Percentiles rank a stretch among this genome's conserved stretches.
Conservation (phyloP, 139 green algal species). For the Micromonas commoda region DNA sequence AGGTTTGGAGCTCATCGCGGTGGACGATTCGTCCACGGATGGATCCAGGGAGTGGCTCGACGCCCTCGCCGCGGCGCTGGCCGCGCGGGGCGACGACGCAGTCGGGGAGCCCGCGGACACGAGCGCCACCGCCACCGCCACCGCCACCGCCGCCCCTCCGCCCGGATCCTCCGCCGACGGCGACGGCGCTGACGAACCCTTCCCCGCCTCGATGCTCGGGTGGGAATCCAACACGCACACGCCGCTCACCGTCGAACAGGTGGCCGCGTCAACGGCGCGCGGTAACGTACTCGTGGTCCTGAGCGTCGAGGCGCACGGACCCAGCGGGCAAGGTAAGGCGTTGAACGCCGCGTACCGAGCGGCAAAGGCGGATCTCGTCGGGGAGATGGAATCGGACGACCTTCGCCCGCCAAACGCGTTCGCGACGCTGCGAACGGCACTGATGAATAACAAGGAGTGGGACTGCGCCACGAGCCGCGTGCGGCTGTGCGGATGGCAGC, state of each 20-base stretch:
- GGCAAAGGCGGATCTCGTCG: constrained; percentile 4
- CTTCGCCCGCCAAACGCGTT: constrained; percentile 24
- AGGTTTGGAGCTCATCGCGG: constrained; percentile 26
- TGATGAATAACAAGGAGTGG: constrained; percentile 8
- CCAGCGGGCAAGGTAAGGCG: constrained; percentile 24
- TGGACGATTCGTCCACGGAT: constrained; percentile 29
- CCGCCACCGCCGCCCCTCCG: too few relatives aligned
- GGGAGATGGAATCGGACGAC: constrained; percentile 35
- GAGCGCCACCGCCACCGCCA: too few relatives aligned
- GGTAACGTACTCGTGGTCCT: not conserved
- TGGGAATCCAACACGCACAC: not conserved
- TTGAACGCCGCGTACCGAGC: constrained; percentile 15
- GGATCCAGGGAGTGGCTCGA: not conserved
- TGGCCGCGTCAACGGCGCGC: not conserved
- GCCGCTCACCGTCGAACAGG: not conserved
- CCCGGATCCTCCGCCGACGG: too few relatives aligned
- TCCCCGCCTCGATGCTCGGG: not conserved
- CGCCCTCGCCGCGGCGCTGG: not conserved
- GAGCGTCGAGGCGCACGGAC: not conserved
- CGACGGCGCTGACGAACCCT: not conserved
- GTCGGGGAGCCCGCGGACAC: not conserved
- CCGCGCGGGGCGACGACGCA: not conserved
- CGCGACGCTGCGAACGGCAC: not conserved
- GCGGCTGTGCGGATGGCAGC: constrained; percentile 12
- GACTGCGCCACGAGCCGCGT: constrained; percentile 10